Conservation (phyloP, 2,329 filamentous ascomycete genomes). For the Verruconis gallopava region DNA sequence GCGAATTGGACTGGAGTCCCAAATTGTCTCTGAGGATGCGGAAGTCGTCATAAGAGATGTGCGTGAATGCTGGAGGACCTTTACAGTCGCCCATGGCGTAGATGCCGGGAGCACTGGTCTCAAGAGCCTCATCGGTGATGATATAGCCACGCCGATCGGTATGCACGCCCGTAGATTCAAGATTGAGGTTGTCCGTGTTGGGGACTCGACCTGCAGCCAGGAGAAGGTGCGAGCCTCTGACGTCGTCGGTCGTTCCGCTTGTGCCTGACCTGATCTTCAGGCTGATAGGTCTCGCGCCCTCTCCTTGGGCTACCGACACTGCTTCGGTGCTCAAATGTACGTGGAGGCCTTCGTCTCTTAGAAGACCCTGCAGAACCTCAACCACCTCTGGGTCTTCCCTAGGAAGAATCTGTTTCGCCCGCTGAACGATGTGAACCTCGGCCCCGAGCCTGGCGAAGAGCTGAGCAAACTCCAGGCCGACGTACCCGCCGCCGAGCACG, state of each 20-base stretch:
- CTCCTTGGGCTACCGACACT: not conserved
- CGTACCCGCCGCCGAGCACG: conserved; percentile 40
- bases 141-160: conserved; percentile 32
- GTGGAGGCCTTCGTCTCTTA: conserved; percentile 34
- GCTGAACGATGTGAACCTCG: conserved; percentile 36
- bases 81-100: conserved; percentile 42
- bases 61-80: conserved; percentile 41
- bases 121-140: conserved; percentile 30
- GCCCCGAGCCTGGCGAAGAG: conserved; percentile 38
- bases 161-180: conserved; percentile 29
- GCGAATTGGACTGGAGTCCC: conserved; percentile 17
- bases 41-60: conserved; percentile 44
- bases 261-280: conserved; percentile 17
- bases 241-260: conserved; percentile 9
- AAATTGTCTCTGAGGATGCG: conserved; percentile 38
- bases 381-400: conserved; percentile 38
- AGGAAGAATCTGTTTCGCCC: conserved; percentile 29
- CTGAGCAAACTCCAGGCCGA: conserved; percentile 43
- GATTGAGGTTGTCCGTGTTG: conserved; percentile 35
- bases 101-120: conserved; percentile 30
- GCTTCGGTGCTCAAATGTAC: conserved; percentile 18
- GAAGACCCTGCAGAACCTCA: conserved; percentile 28
- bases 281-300: not conserved
- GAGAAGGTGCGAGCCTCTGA: conserved; percentile 35
- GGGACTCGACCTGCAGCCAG: conserved; percentile 37